phyloP scores from a whole-genome alignment of 2,329 filamentous ascomycete genomes.

The Didymella segeticola region DNA sequence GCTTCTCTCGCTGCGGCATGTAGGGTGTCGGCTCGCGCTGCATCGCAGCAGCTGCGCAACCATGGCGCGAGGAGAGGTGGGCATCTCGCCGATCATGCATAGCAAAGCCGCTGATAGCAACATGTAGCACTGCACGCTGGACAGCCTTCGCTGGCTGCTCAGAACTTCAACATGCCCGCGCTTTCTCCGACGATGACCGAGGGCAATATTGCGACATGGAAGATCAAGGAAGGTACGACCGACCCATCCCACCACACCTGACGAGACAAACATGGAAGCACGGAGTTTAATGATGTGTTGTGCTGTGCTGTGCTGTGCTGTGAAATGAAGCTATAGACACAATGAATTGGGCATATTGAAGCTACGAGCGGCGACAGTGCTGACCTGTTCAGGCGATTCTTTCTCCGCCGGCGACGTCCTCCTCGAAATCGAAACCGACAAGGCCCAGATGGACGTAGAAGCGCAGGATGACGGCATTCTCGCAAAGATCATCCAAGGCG shows the following conservation, averaged over 20 bases:
- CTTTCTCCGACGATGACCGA: slow-evolving; percentile 94
- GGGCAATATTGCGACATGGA: slow-evolving; percentile 85
- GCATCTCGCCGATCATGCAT: slow-evolving; percentile 35
- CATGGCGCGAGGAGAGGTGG: slow-evolving; percentile 66
- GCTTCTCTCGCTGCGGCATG: slow-evolving; percentile 70
- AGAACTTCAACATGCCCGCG: slow-evolving; percentile 91
- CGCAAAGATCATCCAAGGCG: slow-evolving; percentile 78
- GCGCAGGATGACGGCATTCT: slow-evolving; percentile 87
- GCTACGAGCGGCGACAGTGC: slow-evolving; percentile 3
- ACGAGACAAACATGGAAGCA: neutral
- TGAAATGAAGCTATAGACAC: neutral
- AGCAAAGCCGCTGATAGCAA: slow-evolving; percentile 27
- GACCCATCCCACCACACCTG: neutral
- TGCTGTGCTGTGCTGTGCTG: too few species aligned
- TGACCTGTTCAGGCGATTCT: slow-evolving; percentile 63
- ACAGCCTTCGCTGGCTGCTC: slow-evolving; percentile 70
- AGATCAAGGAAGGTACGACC: slow-evolving; percentile 74
- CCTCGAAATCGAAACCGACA: slow-evolving; percentile 92
- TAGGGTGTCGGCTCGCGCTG: slow-evolving; percentile 68
- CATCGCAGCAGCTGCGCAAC: slow-evolving; percentile 59
- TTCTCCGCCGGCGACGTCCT: slow-evolving; percentile 86
- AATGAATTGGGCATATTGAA: neutral
- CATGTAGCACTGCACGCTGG: slow-evolving; percentile 68
- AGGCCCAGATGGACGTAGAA: slow-evolving; percentile 94
- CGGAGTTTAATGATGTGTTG: too few species aligned